phyloP scores from a whole-genome alignment of 163 green algal species.

The Volvox carteri region DNA sequence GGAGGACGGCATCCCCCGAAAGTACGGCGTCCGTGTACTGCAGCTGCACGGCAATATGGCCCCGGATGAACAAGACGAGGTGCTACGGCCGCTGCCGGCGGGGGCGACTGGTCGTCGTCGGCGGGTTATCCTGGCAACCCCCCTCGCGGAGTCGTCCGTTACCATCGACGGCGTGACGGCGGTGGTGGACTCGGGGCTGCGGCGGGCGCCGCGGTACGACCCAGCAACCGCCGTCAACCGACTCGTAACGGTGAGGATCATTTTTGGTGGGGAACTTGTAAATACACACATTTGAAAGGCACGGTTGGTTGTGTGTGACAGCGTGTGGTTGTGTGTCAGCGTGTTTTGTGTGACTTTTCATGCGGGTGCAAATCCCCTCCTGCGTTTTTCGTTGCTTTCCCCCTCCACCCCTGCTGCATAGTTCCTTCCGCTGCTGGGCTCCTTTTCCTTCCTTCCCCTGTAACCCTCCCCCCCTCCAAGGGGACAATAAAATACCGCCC shows the following conservation, averaged over 20 bases:
- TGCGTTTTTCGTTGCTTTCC: neutral
- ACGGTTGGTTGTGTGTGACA: neutral
- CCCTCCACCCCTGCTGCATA: neutral
- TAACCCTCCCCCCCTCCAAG: neutral
- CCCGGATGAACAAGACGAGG: constrained; percentile 71
- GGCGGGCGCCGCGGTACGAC: constrained; percentile 65
- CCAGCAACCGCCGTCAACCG: constrained; percentile 65
- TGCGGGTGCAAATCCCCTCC: neutral
- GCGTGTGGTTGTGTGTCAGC: neutral
- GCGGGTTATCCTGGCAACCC: constrained; percentile 92
- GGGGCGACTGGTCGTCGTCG: constrained; percentile 69
- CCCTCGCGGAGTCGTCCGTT: constrained; percentile 93
- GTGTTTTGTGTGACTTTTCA: neutral
- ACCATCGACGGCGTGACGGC: constrained; percentile 93
- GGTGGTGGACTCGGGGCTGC: constrained; percentile 84
- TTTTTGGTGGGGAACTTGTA: neutral
- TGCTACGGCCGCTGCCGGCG: constrained; percentile 47
- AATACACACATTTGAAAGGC: too few relatives aligned
- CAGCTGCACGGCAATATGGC: constrained; percentile 74
- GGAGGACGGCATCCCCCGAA: neutral
- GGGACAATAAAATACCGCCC: too few relatives aligned
- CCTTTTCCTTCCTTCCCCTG: neutral
- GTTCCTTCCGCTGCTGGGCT: too few relatives aligned
- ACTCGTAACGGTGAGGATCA: constrained; percentile 49
- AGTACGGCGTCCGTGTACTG: constrained; percentile 54